Evolutionary conservation across 2,329 filamentous ascomycete genomes (phyloP), one percentile per base, ranked within the genome.

Genomic region (Atkinsonella hypoxylon): DNA sequence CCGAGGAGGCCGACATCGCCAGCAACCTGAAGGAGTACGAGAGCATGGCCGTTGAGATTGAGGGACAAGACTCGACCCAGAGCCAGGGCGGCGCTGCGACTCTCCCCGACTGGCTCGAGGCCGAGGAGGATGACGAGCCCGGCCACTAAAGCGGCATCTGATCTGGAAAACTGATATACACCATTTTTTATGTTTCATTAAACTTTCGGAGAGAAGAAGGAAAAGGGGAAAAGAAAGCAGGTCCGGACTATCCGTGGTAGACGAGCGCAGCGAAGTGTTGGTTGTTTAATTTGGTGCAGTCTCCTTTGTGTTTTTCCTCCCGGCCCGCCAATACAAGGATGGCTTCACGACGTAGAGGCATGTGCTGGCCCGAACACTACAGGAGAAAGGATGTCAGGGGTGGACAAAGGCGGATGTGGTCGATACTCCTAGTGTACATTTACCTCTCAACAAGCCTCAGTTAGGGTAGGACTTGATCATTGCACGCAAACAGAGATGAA

Each of bases 21-120:
- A 85, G 80, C 71, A 91, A 88, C 70, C 75, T 98, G 69, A 85
- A 93, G 76, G 84, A 89, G 68, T 98, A 98, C 80, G 91, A 97
- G 81, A 80, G 74, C 68, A 89, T 95, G 78, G 80, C 84, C 62
- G 90, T 96, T 60, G 93, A 98, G 73, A 84, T 97, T 58, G 91
- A 97, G 78, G 91, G 91, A 59, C 82, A 88, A 70, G 81, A 86
- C 59, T 75, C 77, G 60, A 69, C 72, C 54, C 78, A 77, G 57
- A 75, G 75, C 58, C 73, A 74, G 49, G 64, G 78, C 63, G 77
- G 77, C 51, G 74, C 79, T 51, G 77, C 83, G 54, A 72, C 70
- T 53, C 69, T 78, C 53, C 73, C 77, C 61, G 73, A 83, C 73
- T 96, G 89, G 88, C 87, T 95, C 61, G 89, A 90, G 70, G 83